phyloP scores from a whole-genome alignment of 2,329 filamentous ascomycete species.

The Aureobasidium lini region DNA sequence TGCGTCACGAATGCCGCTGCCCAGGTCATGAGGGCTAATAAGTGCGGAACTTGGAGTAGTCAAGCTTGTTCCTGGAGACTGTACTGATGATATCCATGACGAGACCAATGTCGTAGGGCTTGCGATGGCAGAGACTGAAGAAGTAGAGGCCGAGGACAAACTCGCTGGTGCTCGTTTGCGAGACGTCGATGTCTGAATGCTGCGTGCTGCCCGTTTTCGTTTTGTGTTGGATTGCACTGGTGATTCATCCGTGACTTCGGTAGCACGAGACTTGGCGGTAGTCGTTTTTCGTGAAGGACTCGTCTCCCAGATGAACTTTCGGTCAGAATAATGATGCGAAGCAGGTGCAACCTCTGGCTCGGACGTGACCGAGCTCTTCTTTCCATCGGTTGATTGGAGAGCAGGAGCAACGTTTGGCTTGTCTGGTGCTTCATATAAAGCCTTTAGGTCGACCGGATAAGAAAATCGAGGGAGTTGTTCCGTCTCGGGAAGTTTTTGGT shows the following conservation, averaged over 20 bases:
- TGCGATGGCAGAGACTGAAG: not conserved
- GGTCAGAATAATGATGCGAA: not conserved
- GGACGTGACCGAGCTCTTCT: not conserved
- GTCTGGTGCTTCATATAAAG: not conserved
- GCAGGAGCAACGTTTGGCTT: not conserved
- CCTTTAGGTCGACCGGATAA: not conserved
- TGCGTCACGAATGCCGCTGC: slow-evolving; percentile 19
- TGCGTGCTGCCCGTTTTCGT: not conserved
- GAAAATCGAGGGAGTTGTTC: not conserved
- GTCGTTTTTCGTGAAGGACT: not conserved
- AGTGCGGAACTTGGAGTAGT: not conserved
- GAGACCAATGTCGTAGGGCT: not conserved
- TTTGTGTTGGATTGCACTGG: not conserved
- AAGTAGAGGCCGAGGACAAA: not conserved
- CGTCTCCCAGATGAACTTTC: slow-evolving; percentile 3
- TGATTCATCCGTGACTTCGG: not conserved
- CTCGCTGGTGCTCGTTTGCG: not conserved
- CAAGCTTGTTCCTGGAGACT: not conserved
- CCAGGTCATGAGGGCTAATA: slow-evolving; percentile 14
- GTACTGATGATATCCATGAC: not conserved
- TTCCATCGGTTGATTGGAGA: not conserved
- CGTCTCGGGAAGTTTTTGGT: not conserved
- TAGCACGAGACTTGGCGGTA: not conserved
- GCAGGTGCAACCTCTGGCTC: not conserved
- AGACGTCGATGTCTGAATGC: not conserved